These are phyloP conservation scores for Streptanthus diversifolius DNA, from an alignment of 345 rosid species.

Conservation along the genomic window DNA sequence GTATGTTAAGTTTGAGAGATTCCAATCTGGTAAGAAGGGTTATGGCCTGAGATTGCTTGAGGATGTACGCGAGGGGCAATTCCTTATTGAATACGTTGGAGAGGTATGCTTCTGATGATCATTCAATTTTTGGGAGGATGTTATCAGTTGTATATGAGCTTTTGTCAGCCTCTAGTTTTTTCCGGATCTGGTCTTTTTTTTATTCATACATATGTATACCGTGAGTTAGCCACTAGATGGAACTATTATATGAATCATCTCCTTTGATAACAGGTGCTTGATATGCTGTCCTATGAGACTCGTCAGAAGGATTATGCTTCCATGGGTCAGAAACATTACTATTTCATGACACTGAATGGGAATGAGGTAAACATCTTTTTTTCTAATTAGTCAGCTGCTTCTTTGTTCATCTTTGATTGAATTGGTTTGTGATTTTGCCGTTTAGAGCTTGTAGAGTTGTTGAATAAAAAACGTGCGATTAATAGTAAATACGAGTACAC, in stretches of 20 bases:
- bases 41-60: constrained; percentile 79
- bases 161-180: constrained; percentile 1
- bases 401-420: constrained; percentile 11
- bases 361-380: constrained; percentile 67
- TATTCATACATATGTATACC: not conserved
- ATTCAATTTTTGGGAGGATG: constrained; percentile 15
- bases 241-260: not conserved
- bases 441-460: constrained; percentile 4
- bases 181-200: not conserved
- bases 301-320: constrained; percentile 88
- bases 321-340: constrained; percentile 94
- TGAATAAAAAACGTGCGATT: not conserved
- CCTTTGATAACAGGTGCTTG: constrained; percentile 71
- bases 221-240: not conserved
- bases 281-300: constrained; percentile 74
- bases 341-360: constrained; percentile 96
- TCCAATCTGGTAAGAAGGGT: constrained; percentile 89
- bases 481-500: not conserved
- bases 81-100: constrained; percentile 96
- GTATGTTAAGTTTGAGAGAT: constrained; percentile 72
- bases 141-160: constrained; percentile 6
- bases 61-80: constrained; percentile 65
- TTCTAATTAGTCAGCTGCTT: not conserved
- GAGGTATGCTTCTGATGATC: constrained; percentile 57
- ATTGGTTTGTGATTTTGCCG: not conserved